Base-by-base conservation (phyloP, 2,329 filamentous ascomycete genomes). In the Geosmithia flava region DNA sequence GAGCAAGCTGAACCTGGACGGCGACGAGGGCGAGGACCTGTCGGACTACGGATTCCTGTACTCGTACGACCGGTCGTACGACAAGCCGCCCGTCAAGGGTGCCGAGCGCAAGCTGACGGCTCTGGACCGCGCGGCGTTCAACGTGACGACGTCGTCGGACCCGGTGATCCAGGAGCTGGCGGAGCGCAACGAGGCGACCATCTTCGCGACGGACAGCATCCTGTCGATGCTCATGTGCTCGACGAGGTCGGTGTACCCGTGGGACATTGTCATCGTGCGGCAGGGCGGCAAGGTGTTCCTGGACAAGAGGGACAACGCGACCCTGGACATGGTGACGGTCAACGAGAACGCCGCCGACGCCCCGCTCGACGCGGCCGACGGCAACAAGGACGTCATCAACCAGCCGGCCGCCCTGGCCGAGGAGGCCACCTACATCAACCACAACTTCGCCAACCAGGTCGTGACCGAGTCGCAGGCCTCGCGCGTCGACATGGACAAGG, bases 151-250 rank as follows among this genome's bases (percentile, higher is more conserved):
- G 11, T 94, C 91, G 20, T 88, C 86, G 57, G 93, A 98, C 65
- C 93, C 93, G 44, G 80, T 98, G 59, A 95, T 98, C 63, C 91
- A 97, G 72, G 91, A 97, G 64, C 80, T 97, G 49, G 87, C 93
- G 53, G 91, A 97, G 59, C 94, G 90, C 74, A 82, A 95, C 62
- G 90, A 96, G 71, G 93, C 90, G 44, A 93, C 87, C 57, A 91
- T 98, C 61, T 98, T 97, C 63, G 89, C 93, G 53, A 96, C 93
- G 43, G 90, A 96, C 68, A 95, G 85, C 70, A 90, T 98, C 59
- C 80, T 98, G 51, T 97, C 91, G 55, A 97, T 96, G 89, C 83
- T 98, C 59, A 98, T 98, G 93, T 98, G 93, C 70, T 83, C 93
- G 47, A 87, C 93, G 51, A 87, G 94, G 60, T 95, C 88, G 50